phyloP scores from a whole-genome alignment of 2,329 filamentous ascomycete species.

The Fusarium begoniae region DNA sequence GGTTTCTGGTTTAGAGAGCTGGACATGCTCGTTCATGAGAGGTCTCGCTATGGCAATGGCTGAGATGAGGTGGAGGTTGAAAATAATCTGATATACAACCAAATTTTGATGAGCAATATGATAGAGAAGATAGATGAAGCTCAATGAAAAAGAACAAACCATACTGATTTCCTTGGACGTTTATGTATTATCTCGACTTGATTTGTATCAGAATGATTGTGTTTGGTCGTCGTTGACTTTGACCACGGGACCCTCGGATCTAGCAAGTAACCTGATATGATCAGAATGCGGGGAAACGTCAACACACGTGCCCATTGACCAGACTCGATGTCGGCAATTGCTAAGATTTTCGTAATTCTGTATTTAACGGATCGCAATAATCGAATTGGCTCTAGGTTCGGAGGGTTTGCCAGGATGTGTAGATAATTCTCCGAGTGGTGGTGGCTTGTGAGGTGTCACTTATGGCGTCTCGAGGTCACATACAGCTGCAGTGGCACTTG shows the following conservation, averaged over 20 bases:
- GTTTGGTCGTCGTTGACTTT: background rate
- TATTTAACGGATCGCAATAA: background rate
- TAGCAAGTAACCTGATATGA: slow-evolving; percentile 3
- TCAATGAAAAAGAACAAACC: slow-evolving; percentile 27
- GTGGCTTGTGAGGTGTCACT: background rate
- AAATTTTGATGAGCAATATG: slow-evolving; percentile 25
- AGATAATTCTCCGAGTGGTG: background rate
- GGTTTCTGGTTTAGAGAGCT: slow-evolving; percentile 16
- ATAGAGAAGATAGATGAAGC: slow-evolving; percentile 34
- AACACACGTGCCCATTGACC: slow-evolving; percentile 20
- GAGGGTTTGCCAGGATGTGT: background rate
- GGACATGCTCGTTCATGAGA: slow-evolving; percentile 3
- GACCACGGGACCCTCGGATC: slow-evolving; percentile 14
- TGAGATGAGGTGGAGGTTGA: slow-evolving; percentile 9
- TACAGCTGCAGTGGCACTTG: background rate
- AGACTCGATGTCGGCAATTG: background rate
- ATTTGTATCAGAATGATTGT: slow-evolving; percentile 3
- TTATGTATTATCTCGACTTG: background rate
- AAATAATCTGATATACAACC: slow-evolving; percentile 18
- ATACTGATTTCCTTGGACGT: slow-evolving; percentile 9
- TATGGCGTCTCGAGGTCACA: background rate
- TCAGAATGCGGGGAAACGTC: slow-evolving; percentile 27
- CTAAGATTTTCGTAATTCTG: slow-evolving; percentile 2
- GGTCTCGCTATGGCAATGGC: slow-evolving; percentile 7
- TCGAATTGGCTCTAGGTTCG: background rate